A percentile compares a stretch with the other conserved stretches of the same genome.
Evolutionary conservation across 2,329 filamentous ascomycete genomes (phyloP).

Genomic region (Aspergillus proliferans): DNA sequence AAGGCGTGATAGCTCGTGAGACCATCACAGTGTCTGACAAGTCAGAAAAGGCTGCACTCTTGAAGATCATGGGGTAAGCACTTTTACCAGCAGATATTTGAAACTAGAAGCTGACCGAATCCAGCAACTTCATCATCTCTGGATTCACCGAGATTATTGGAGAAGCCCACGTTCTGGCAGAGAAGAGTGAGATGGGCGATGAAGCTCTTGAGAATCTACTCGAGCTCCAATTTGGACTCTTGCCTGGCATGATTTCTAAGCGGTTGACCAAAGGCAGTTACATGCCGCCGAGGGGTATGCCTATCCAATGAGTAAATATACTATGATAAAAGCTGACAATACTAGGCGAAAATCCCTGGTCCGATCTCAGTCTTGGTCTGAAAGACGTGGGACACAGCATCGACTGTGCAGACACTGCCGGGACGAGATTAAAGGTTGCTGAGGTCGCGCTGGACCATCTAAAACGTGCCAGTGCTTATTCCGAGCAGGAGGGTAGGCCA

Average conservation of each 20-base stretch:
- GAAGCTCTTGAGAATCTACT: constrained; percentile 21
- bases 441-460: constrained; percentile 42
- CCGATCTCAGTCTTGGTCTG: constrained; percentile 45
- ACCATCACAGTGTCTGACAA: background rate
- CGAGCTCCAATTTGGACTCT: constrained; percentile 22
- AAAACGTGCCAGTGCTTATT: constrained; percentile 37
- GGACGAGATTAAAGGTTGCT: constrained; percentile 36
- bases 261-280: constrained; percentile 23
- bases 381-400: constrained; percentile 49
- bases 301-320: background rate
- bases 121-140: constrained; percentile 14
- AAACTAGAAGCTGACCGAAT: background rate
- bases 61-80: constrained; percentile 3
- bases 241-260: constrained; percentile 21
- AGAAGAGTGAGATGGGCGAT: constrained; percentile 21
- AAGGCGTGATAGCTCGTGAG: constrained; percentile 3
- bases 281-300: constrained; percentile 18
- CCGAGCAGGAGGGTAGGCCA: constrained; percentile 26
- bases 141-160: constrained; percentile 21
- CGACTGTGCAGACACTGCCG: constrained; percentile 35
- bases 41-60: background rate
- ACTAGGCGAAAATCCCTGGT: constrained; percentile 32
- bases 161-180: constrained; percentile 26
- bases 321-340: background rate
- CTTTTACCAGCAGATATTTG: background rate